These are phyloP conservation scores for Phellopilus nigrolimitatus DNA, from an alignment of 1,284 basidiomycete genomes.

Conservation along the genomic window DNA sequence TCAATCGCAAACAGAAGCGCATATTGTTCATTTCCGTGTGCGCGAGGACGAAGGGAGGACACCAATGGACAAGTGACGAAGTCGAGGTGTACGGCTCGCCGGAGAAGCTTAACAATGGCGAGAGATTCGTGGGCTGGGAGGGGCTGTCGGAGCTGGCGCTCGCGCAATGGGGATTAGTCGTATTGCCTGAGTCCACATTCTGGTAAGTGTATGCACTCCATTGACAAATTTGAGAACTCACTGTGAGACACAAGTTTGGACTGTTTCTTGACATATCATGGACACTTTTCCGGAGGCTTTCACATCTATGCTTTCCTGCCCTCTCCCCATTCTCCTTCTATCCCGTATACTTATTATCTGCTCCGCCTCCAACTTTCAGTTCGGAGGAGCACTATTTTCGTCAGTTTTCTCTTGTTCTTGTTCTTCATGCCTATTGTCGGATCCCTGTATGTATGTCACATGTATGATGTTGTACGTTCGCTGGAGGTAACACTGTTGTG, in stretches of 20 bases:
- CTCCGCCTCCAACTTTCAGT: background rate
- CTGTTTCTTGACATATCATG: too few relatives aligned
- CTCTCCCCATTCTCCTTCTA: background rate
- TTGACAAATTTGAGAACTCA: background rate
- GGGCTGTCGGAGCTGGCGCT: constrained; percentile 71
- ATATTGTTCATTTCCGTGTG: constrained; percentile 92
- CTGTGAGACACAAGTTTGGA: too few relatives aligned
- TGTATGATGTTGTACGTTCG: constrained; percentile 4
- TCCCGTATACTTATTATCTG: background rate
- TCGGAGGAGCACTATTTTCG: too few relatives aligned
- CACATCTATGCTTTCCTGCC: too few relatives aligned
- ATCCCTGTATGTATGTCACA: background rate
- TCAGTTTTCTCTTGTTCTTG: too few relatives aligned
- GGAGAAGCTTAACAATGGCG: constrained; percentile 31
- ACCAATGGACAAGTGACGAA: constrained; percentile 48
- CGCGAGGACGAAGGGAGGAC: constrained; percentile 72
- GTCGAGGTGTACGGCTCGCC: constrained; percentile 33
- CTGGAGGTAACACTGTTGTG: background rate
- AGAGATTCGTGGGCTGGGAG: constrained; percentile 74
- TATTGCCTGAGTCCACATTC: background rate
- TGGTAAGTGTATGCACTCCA: background rate
- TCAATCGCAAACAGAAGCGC: constrained; percentile 90
- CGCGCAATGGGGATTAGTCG: constrained; percentile 52
- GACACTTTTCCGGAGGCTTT: too few relatives aligned
- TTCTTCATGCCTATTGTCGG: too few relatives aligned